A percentile compares a stretch with the other conserved stretches of the same genome.
phyloP scores from a whole-genome alignment of 2,329 filamentous ascomycete species.

The Paecilomyces formosus region DNA sequence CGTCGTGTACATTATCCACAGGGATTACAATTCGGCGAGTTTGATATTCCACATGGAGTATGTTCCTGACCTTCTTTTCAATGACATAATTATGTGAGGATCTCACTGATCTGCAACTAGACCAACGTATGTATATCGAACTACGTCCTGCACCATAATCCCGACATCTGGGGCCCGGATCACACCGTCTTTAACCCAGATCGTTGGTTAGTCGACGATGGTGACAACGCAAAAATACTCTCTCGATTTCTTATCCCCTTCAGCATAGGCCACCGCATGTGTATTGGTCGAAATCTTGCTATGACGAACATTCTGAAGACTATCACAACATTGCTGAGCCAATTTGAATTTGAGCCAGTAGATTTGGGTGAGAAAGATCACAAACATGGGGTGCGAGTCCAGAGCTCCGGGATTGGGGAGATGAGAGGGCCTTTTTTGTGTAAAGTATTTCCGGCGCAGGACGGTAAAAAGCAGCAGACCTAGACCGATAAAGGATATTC shows the following conservation, averaged over 20 bases:
- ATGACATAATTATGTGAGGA: too few relatives aligned
- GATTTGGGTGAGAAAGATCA: not conserved
- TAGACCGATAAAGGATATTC: too few relatives aligned
- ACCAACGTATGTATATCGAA: not conserved
- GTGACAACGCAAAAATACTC: not conserved
- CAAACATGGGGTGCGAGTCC: not conserved
- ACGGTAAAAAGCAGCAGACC: too few relatives aligned
- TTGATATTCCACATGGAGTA: constrained; percentile 1
- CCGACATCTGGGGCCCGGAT: not conserved
- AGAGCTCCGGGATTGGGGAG: not conserved
- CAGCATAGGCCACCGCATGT: constrained; percentile 8
- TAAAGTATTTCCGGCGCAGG: not conserved
- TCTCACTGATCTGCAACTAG: not conserved
- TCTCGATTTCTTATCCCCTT: constrained; percentile 5
- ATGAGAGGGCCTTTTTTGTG: not conserved
- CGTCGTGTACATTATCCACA: constrained; percentile 2
- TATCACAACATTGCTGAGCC: constrained; percentile 3
- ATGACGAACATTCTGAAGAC: constrained; percentile 10
- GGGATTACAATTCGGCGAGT: constrained; percentile 5
- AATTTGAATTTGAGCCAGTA: not conserved
- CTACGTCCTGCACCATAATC: not conserved
- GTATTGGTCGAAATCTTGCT: constrained; percentile 7
- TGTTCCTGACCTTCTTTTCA: not conserved
- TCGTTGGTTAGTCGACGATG: not conserved
- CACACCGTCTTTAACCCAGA: not conserved